A percentile compares a stretch with the other conserved stretches of the same genome.
phyloP scores from a whole-genome alignment of 805 yeast species.

The Candida loeiensis region DNA sequence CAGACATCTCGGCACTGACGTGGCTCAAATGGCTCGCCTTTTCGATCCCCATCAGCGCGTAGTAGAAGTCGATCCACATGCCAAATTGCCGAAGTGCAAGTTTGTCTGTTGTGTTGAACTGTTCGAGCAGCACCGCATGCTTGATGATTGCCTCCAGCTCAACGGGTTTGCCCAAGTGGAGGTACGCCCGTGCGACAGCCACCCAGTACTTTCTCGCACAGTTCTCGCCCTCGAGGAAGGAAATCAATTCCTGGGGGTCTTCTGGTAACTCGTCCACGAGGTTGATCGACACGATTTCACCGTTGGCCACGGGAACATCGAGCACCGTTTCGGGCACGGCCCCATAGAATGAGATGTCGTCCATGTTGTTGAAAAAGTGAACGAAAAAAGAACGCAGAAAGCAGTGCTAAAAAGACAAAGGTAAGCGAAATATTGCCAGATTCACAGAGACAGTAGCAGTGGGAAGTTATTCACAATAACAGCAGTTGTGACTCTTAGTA shows the following conservation, averaged over 20 bases:
- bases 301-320: conserved; percentile 73
- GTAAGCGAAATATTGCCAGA: background rate
- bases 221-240: conserved; percentile 74
- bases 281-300: conserved; percentile 82
- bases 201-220: conserved; percentile 80
- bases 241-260: conserved; percentile 79
- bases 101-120: conserved; percentile 39
- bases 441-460: too few species aligned
- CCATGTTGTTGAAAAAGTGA: conserved; percentile 9
- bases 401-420: background rate
- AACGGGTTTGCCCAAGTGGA: conserved; percentile 51
- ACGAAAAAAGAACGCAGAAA: background rate
- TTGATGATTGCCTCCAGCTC: conserved; percentile 64
- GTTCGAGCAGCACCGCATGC: conserved; percentile 49
- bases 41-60: conserved; percentile 14
- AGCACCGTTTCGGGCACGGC: conserved; percentile 29
- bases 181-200: conserved; percentile 77
- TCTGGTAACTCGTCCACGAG: conserved; percentile 80
- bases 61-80: conserved; percentile 68
- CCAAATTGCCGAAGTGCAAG: conserved; percentile 56
- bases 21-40: conserved; percentile 23
- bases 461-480: too few species aligned
- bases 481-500: too few species aligned
- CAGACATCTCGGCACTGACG: conserved; percentile 22
- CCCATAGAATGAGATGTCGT: conserved; percentile 33